phyloP scores from a whole-genome alignment of 2,329 filamentous ascomycete genomes.

The Fusarium duplospermum region DNA sequence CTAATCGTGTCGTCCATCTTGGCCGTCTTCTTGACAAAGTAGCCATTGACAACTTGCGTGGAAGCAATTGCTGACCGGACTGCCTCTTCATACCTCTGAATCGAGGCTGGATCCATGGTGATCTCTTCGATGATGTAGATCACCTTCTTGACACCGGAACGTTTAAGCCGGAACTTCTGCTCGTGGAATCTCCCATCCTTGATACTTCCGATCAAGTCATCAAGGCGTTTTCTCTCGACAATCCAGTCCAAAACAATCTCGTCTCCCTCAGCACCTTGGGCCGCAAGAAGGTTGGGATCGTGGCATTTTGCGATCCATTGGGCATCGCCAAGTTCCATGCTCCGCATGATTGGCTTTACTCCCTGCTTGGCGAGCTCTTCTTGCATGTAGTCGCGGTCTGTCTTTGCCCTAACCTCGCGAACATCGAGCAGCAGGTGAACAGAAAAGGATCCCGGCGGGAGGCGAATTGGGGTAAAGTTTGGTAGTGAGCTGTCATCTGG shows the following conservation, averaged over 20 bases:
- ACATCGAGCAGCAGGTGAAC: constrained; percentile 80
- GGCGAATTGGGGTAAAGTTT: constrained; percentile 67
- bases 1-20: constrained; percentile 82
- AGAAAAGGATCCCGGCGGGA: constrained; percentile 75
- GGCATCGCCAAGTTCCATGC: constrained; percentile 78
- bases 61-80: constrained; percentile 80
- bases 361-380: constrained; percentile 76
- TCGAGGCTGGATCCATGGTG: constrained; percentile 65
- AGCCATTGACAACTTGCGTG: constrained; percentile 82
- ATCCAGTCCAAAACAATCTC: constrained; percentile 85
- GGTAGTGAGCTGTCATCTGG: constrained; percentile 53
- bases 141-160: constrained; percentile 79
- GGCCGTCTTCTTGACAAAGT: constrained; percentile 80
- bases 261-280: constrained; percentile 70
- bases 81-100: constrained; percentile 71
- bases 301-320: constrained; percentile 83
- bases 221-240: constrained; percentile 82
- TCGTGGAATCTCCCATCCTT: constrained; percentile 86
- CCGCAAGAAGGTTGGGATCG: constrained; percentile 66
- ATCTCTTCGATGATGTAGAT: constrained; percentile 84
- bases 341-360: constrained; percentile 73
- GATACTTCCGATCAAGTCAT: constrained; percentile 83
- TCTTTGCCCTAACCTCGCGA: constrained; percentile 78
- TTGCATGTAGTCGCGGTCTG: constrained; percentile 81
- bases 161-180: constrained; percentile 82